These are phyloP conservation scores for Fusarium sp. DNA, from an alignment of 2,329 filamentous ascomycete genomes.

Conservation along the genomic window DNA sequence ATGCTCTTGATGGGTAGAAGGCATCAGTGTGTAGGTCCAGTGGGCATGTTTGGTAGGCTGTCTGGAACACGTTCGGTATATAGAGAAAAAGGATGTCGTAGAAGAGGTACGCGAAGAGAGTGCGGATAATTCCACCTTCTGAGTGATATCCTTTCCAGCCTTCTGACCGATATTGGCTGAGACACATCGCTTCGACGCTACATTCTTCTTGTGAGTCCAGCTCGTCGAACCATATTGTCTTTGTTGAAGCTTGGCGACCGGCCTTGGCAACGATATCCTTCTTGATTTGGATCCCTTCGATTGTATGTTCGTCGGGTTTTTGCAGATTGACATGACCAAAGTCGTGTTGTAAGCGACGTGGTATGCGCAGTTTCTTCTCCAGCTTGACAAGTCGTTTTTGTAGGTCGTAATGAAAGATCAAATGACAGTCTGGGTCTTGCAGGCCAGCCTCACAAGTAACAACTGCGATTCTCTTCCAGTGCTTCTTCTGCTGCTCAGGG, in stretches of 20 bases:
- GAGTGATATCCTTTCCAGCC: constrained; percentile 97
- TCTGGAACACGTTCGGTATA: constrained; percentile 97
- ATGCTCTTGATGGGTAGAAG: constrained; percentile 87
- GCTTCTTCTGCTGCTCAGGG: constrained; percentile 73
- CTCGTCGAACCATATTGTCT: constrained; percentile 91
- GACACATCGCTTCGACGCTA: constrained; percentile 92
- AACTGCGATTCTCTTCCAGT: constrained; percentile 83
- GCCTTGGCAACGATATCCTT: constrained; percentile 60
- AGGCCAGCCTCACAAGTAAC: constrained; percentile 87
- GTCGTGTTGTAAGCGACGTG: constrained; percentile 89
- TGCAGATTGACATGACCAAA: constrained; percentile 86
- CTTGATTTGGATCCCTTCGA: constrained; percentile 83
- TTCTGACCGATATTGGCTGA: constrained; percentile 82
- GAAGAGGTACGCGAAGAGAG: constrained; percentile 89
- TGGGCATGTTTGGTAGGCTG: constrained; percentile 92
- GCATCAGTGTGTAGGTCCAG: constrained; percentile 92
- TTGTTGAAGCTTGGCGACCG: constrained; percentile 62
- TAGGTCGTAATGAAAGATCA: constrained; percentile 93
- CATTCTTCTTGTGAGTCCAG: constrained; percentile 77
- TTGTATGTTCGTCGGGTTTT: constrained; percentile 78
- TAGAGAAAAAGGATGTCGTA: constrained; percentile 94
- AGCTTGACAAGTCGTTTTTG: constrained; percentile 95
- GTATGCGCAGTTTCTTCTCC: constrained; percentile 84
- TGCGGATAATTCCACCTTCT: constrained; percentile 92
- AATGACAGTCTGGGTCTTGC: constrained; percentile 87